Evolutionary conservation across 345 rosid species (phyloP), one percentile per base, ranked within the genome.

Genomic region (Eutrema heterophyllum): DNA sequence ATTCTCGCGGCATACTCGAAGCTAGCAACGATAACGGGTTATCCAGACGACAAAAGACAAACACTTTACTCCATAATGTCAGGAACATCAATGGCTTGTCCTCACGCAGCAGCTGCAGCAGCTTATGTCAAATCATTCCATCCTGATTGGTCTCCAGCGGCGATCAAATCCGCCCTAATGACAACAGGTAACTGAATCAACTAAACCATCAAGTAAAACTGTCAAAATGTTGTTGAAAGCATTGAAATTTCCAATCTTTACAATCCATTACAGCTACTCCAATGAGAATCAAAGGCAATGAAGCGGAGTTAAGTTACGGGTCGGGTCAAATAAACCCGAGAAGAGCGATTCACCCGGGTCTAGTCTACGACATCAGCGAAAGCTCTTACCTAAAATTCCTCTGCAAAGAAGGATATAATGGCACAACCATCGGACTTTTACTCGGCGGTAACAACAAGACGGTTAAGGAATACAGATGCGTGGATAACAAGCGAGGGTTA

Each of bases 61-160:
- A 38, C 81, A 2, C 40, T 64, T 1, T 94, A 81, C 81, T 80
- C 82, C 79, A 80, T 94, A 40, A 16, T 88, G 52, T 94, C 98
- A 1, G 96, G 97, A 68, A 94, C 97, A 52, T 91, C 98, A 27
- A 89, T 91, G 95, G 81, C 98, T 65, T 89, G 89, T 77, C 98
- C 98, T 51, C 97, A 91, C 67, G 92, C 72, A 50, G 60, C 90
- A 18, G 97, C 83, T 3, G 90, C 93, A 4, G 95, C 96, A 1
- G 96, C 87, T 62, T 91, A 94, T 41, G 89, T 94, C 16, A 94
- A 91, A 86, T 81, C 86, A 54, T 82, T 87, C 73, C 96, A 87
- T 67, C 97, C 96, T 1, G 85, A 85, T 46, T 91, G 96, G 98
- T 91, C 92, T 7, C 89, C 98, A 0, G 89, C 97, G 1, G 88